Conservation (phyloP, 805 yeast species). For the Saccharomycopsis capsularis region DNA sequence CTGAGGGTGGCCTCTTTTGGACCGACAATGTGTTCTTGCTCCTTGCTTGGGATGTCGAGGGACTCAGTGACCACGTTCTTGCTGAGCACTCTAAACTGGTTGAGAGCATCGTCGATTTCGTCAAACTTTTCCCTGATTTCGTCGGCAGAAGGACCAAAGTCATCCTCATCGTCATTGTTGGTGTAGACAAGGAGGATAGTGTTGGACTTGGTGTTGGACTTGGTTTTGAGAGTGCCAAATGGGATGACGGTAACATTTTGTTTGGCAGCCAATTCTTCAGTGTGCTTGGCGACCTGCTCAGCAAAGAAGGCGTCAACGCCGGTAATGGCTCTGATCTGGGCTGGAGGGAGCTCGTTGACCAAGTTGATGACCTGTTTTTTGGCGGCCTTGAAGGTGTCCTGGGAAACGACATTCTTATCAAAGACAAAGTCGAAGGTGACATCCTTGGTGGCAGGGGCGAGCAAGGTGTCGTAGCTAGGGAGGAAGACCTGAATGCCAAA, state of each 20-base stretch:
- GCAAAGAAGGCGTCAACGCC: conserved; percentile 65
- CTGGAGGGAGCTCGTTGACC: conserved; percentile 71
- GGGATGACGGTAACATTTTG: conserved; percentile 53
- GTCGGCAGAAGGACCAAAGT: conserved; percentile 62
- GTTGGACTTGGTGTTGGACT: conserved; percentile 30
- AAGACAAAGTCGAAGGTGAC: conserved; percentile 57
- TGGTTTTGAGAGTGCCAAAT: conserved; percentile 41
- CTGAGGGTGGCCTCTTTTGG: conserved; percentile 54
- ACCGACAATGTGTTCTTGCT: conserved; percentile 56
- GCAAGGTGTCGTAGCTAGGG: conserved; percentile 42
- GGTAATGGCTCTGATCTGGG: conserved; percentile 45
- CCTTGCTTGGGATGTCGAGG: conserved; percentile 44
- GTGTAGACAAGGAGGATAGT: conserved; percentile 50
- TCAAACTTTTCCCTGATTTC: conserved; percentile 52
- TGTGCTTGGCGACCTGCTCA: conserved; percentile 37
- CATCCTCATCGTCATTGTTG: conserved; percentile 44
- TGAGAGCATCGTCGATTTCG: conserved; percentile 48
- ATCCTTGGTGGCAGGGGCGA: conserved; percentile 32
- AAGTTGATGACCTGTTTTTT: conserved; percentile 64
- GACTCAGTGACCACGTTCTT: conserved; percentile 43
- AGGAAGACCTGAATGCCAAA: conserved; percentile 40
- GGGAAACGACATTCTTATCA: conserved; percentile 34
- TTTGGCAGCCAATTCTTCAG: conserved; percentile 36
- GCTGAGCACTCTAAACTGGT: conserved; percentile 52
- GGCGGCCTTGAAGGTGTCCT: conserved; percentile 48